These are phyloP conservation scores for Rhizopogon sp. DNA, from an alignment of 768 basidiomycete genomes.

Conservation along the genomic window DNA sequence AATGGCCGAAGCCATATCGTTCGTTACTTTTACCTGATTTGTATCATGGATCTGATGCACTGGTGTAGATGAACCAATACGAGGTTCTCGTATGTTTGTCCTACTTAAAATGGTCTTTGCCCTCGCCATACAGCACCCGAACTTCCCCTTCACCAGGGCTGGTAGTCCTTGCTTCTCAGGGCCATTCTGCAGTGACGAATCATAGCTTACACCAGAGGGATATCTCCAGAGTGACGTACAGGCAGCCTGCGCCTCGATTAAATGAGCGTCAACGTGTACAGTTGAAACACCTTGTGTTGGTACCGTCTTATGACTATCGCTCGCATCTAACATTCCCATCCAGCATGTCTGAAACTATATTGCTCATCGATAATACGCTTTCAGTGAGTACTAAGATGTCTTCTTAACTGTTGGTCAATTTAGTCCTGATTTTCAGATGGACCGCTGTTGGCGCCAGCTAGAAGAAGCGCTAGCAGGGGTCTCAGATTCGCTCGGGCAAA, in stretches of 20 bases:
- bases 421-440: constrained; percentile 11
- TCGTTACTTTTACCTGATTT: neutral
- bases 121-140: neutral
- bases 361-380: constrained; percentile 16
- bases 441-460: constrained; percentile 15
- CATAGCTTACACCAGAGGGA: neutral
- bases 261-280: constrained; percentile 11
- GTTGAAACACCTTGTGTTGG: constrained; percentile 13
- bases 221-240: neutral
- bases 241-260: neutral
- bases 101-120: constrained; percentile 12
- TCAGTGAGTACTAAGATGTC: constrained; percentile 9
- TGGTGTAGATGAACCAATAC: constrained; percentile 13
- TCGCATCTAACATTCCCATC: neutral
- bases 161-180: neutral
- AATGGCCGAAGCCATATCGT: neutral
- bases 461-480: constrained; percentile 12
- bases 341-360: constrained; percentile 17
- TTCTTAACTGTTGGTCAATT: neutral
- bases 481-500: constrained; percentile 8
- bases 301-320: neutral
- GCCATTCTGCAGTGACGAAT: constrained; percentile 6
- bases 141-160: neutral
- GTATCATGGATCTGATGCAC: neutral
- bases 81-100: constrained; percentile 18